Evolutionary conservation across 2,329 filamentous ascomycete genomes (phyloP).

Genomic region (Metarhizium album): DNA sequence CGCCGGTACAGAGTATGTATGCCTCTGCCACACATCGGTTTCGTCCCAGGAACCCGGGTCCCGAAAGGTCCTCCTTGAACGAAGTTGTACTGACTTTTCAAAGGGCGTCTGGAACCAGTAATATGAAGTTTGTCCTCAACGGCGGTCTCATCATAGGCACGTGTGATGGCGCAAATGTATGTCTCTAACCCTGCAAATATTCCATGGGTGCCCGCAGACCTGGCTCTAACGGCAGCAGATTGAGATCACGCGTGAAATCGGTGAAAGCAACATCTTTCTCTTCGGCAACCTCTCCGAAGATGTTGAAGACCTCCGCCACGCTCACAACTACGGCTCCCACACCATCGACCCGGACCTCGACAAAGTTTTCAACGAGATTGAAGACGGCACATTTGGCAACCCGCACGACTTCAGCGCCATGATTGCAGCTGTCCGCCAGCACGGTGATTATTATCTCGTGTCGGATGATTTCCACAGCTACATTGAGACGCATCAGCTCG

Average conservation of each 20-base stretch:
- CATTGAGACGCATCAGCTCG: slow-evolving; percentile 77
- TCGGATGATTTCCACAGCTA: slow-evolving; percentile 97
- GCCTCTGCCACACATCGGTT: not conserved
- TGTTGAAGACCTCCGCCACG: slow-evolving; percentile 88
- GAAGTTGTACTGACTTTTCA: slow-evolving; percentile 8
- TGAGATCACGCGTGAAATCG: slow-evolving; percentile 94
- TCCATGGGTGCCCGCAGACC: not conserved
- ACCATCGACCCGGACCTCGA: slow-evolving; percentile 64
- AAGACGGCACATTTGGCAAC: slow-evolving; percentile 71
- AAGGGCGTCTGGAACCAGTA: slow-evolving; percentile 71
- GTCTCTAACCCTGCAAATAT: slow-evolving; percentile 20
- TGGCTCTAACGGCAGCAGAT: slow-evolving; percentile 38
- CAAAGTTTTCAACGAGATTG: slow-evolving; percentile 77
- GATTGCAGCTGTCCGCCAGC: slow-evolving; percentile 74
- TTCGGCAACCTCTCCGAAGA: slow-evolving; percentile 95
- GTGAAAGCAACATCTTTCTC: slow-evolving; percentile 95
- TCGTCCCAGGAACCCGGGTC: not conserved
- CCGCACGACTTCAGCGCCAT: slow-evolving; percentile 70
- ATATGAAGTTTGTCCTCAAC: slow-evolving; percentile 99
- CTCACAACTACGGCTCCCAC: slow-evolving; percentile 75
- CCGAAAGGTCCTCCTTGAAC: not conserved
- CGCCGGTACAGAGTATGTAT: slow-evolving; percentile 72
- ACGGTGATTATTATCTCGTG: slow-evolving; percentile 95
- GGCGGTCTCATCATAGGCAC: slow-evolving; percentile 96
- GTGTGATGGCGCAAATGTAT: slow-evolving; percentile 92